Evolutionary conservation across 2,329 filamentous ascomycete genomes (phyloP).

Genomic region (Nothophaeocryptopus gaeumannii): DNA sequence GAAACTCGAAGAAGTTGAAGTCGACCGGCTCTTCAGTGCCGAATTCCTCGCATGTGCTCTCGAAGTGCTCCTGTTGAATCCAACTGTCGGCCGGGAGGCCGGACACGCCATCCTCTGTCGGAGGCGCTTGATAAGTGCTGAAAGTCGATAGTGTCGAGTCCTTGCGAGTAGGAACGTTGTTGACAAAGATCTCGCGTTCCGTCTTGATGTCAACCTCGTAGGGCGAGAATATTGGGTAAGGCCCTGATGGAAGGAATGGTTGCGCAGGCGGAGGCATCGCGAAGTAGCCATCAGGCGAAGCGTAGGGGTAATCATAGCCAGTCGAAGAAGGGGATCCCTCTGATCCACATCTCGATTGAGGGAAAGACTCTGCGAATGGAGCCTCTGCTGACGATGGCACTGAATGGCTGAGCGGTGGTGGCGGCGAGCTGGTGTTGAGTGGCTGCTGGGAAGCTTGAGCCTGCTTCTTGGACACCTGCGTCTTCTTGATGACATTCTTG

Average conservation of each 20-base stretch:
- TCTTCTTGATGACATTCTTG: constrained; percentile 96
- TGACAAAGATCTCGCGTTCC: constrained; percentile 88
- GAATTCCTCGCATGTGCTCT: constrained; percentile 66
- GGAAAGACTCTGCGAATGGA: constrained; percentile 66
- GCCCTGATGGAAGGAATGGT: constrained; percentile 24
- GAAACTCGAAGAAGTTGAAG: constrained; percentile 79
- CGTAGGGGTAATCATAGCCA: constrained; percentile 65
- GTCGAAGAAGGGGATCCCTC: constrained; percentile 74
- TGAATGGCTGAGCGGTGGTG: constrained; percentile 71
- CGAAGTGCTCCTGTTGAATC: constrained; percentile 68
- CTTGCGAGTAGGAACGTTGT: constrained; percentile 78
- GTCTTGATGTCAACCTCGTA: constrained; percentile 97
- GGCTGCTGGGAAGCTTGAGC: constrained; percentile 38
- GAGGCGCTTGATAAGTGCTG: constrained; percentile 81
- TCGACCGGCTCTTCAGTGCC: constrained; percentile 53
- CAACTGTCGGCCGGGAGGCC: constrained; percentile 65
- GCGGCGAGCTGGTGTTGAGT: constrained; percentile 62
- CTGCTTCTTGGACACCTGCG: constrained; percentile 86
- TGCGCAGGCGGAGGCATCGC: constrained; percentile 56
- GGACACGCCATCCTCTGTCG: constrained; percentile 63
- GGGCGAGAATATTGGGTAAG: constrained; percentile 64
- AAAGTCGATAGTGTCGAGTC: constrained; percentile 91
- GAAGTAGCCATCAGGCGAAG: constrained; percentile 55
- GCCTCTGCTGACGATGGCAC: constrained; percentile 66
- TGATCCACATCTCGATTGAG: constrained; percentile 71